Evolutionary conservation across 176 grass and related monocot genomes (phyloP), one percentile per base, ranked within the genome.

Genomic region (Carex scoparia): DNA sequence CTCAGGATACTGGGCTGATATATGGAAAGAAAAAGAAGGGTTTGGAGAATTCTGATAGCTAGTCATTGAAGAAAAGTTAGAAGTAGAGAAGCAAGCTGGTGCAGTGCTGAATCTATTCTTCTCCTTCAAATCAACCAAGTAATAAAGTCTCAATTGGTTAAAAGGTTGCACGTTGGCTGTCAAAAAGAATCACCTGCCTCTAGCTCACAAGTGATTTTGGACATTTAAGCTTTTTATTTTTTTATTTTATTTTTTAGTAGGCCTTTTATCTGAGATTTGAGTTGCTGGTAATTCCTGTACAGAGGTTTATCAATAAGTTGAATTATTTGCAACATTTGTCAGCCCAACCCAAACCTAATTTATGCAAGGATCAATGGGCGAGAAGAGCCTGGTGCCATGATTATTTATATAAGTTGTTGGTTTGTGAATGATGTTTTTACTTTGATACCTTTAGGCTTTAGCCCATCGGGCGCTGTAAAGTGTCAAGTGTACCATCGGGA

Each of bases 1-100:
- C 67, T 69, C 87, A 94, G 91, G 96, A 94, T 85, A 95, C 91
- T 81, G 91, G 93, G 66, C 89, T 99, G 66, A 87, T 87, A 87
- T 95, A 94, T 82, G 96, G 96, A 79, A 99, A 78, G 74, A 78
- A 95, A 86, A 98, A 89, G 81, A 94, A 89, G 88, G 87, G 84
- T 49, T 65, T 88, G 61, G 69, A 92, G 15, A 81, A 82, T 66
- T 87, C 76, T 82, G 85, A 89, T 1, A 84, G 86, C 44, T 92
- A 91, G 87, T 70, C 70, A 7, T 64, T 83, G 13, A 64, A 58
- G 68, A 68, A 46, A 38, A 74, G 4, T 42, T 19, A 56, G 27
- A 56, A 58, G 18, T 81, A 65, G 37, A 65, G 35, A 65, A 63
- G 61, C 59, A 13, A 60, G 28, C 18, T 48, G 23, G 15, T 63